A percentile compares a stretch with the other conserved stretches of the same genome.
These are phyloP conservation scores for Russula sp. DNA, from an alignment of 768 basidiomycete genomes.

Conservation along the genomic window DNA sequence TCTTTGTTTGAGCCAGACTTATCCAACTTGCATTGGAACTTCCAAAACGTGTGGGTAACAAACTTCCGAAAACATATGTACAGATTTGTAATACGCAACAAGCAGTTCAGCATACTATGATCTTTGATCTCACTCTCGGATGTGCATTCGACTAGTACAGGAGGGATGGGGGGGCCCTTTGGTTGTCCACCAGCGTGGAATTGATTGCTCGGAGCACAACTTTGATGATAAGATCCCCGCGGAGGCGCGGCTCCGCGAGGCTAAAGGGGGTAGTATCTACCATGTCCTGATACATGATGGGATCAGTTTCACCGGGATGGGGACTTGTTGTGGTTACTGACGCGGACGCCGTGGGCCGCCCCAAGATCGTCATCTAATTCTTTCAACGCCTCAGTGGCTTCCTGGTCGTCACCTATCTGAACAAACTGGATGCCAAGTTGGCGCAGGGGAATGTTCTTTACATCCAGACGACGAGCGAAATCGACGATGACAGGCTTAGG, in stretches of 20 bases:
- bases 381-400: constrained; percentile 28
- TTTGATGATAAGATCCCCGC: constrained; percentile 12
- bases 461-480: constrained; percentile 27
- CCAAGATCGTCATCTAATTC: constrained; percentile 19
- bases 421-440: constrained; percentile 35
- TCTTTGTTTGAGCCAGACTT: background rate
- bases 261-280: constrained; percentile 15
- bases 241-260: constrained; percentile 14
- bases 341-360: constrained; percentile 13
- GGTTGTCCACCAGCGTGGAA: constrained; percentile 1
- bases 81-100: background rate
- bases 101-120: background rate
- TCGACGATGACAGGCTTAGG: constrained; percentile 21
- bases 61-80: background rate
- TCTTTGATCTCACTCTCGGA: background rate
- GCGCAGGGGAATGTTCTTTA: constrained; percentile 26
- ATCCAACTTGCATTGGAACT: background rate
- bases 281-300: constrained; percentile 11
- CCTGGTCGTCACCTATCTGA: constrained; percentile 33
- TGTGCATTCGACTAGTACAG: background rate
- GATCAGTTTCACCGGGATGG: background rate
- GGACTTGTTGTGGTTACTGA: background rate
- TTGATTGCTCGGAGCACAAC: constrained; percentile 14
- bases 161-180: background rate
- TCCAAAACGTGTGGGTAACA: background rate